Percentiles rank a stretch among this genome's conserved stretches.
Evolutionary conservation across 345 rosid genomes (phyloP).

Genomic region (Eutrema yunnanense): DNA sequence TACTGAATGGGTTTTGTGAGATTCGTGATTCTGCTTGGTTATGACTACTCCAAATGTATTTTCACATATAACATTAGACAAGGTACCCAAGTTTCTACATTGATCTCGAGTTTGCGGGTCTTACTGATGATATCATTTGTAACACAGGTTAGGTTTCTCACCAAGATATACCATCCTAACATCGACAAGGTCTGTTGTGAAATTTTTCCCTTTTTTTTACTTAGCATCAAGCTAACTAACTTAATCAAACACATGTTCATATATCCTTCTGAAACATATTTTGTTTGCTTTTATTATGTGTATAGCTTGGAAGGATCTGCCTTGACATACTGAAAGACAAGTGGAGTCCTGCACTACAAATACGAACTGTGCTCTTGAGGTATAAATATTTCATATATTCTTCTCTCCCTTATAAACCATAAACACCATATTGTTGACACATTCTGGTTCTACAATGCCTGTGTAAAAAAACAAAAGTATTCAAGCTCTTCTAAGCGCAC

Average conservation of each 20-base stretch:
- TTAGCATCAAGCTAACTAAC: neutral
- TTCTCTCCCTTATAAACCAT: neutral
- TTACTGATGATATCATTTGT: neutral
- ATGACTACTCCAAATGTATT: neutral
- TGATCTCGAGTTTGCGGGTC: neutral
- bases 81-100: neutral
- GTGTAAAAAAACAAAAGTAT: constrained; percentile 31
- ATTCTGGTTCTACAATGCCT: neutral
- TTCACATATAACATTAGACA: neutral
- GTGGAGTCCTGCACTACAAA: constrained; percentile 99
- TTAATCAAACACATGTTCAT: neutral
- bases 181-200: constrained; percentile 75
- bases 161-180: constrained; percentile 97
- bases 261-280: neutral
- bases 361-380: constrained; percentile 96
- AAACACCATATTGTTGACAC: neutral
- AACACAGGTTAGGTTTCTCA: constrained; percentile 95
- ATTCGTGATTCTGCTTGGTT: neutral
- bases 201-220: neutral
- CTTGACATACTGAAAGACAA: constrained; percentile 98
- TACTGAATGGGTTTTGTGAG: neutral
- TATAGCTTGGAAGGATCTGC: constrained; percentile 96
- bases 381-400: constrained; percentile 16
- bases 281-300: constrained; percentile 3
- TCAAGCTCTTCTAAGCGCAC: constrained; percentile 97